These are phyloP conservation scores for Fusarium torulosum DNA, from an alignment of 2,329 filamentous ascomycete genomes.

Conservation along the genomic window DNA sequence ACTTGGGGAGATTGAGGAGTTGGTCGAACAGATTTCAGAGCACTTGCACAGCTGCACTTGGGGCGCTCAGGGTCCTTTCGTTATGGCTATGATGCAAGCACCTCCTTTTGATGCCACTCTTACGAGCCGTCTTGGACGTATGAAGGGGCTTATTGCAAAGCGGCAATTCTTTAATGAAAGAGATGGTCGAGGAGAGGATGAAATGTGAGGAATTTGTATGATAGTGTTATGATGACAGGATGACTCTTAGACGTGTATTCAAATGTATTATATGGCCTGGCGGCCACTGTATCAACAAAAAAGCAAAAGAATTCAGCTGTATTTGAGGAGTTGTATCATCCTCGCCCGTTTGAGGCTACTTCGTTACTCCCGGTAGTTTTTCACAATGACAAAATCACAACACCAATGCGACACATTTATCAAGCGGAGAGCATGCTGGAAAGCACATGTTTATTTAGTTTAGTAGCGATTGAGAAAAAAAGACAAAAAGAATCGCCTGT, in stretches of 20 bases:
- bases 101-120: conserved; percentile 51
- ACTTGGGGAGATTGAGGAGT: conserved; percentile 20
- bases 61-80: conserved; percentile 55
- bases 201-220: background rate
- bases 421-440: too few relatives aligned
- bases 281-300: background rate
- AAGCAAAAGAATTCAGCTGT: background rate
- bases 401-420: too few relatives aligned
- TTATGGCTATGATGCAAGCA: conserved; percentile 55
- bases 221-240: conserved; percentile 3
- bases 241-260: background rate
- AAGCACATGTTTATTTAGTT: too few relatives aligned
- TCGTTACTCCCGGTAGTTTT: too few relatives aligned
- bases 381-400: too few relatives aligned
- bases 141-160: conserved; percentile 16
- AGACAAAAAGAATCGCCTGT: background rate
- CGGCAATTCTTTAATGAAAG: conserved; percentile 10
- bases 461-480: background rate
- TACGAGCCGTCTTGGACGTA: conserved; percentile 43
- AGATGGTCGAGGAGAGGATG: background rate
- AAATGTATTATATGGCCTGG: conserved; percentile 4
- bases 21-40: conserved; percentile 51
- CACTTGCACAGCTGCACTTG: conserved; percentile 53
- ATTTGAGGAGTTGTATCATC: too few relatives aligned
- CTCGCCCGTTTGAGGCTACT: too few relatives aligned